These are phyloP conservation scores for Penicillium maclennaniae DNA, from an alignment of 495 filamentous ascomycete species.

Conservation along the genomic window DNA sequence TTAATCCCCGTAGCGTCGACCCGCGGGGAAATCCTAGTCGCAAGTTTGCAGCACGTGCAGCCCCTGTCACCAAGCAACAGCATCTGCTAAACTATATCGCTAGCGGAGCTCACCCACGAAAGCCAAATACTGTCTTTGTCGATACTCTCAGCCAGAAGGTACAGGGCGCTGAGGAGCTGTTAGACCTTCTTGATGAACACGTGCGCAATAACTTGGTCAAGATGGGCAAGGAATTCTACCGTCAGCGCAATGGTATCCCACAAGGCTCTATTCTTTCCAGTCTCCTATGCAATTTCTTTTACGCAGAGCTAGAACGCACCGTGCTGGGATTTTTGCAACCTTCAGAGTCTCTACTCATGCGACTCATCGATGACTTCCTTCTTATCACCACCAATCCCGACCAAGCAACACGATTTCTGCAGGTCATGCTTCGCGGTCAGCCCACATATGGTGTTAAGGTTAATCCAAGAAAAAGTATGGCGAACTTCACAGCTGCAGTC, in stretches of 20 bases:
- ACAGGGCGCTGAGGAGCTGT: slow-evolving; percentile 54
- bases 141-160: slow-evolving; percentile 52
- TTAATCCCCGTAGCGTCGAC: slow-evolving; percentile 39
- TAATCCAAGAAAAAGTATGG: slow-evolving; percentile 73
- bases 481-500: slow-evolving; percentile 72
- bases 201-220: slow-evolving; percentile 79
- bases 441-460: slow-evolving; percentile 76
- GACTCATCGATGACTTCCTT: slow-evolving; percentile 89
- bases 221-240: slow-evolving; percentile 84
- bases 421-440: slow-evolving; percentile 73
- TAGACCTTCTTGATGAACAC: slow-evolving; percentile 70
- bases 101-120: slow-evolving; percentile 31
- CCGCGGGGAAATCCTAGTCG: slow-evolving; percentile 47
- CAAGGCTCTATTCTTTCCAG: slow-evolving; percentile 88
- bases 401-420: slow-evolving; percentile 67
- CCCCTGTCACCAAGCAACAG: slow-evolving; percentile 44
- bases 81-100: slow-evolving; percentile 55
- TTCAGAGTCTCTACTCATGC: slow-evolving; percentile 62
- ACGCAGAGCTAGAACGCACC: slow-evolving; percentile 74
- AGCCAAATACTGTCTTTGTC: slow-evolving; percentile 70
- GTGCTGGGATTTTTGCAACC: slow-evolving; percentile 61
- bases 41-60: slow-evolving; percentile 62
- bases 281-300: slow-evolving; percentile 90
- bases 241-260: slow-evolving; percentile 85
- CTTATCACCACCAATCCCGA: slow-evolving; percentile 68